A percentile compares a stretch with the other conserved stretches of the same genome.
Evolutionary conservation across 2,329 filamentous ascomycete species (phyloP).

Genomic region (Calonectria hawksworthii): DNA sequence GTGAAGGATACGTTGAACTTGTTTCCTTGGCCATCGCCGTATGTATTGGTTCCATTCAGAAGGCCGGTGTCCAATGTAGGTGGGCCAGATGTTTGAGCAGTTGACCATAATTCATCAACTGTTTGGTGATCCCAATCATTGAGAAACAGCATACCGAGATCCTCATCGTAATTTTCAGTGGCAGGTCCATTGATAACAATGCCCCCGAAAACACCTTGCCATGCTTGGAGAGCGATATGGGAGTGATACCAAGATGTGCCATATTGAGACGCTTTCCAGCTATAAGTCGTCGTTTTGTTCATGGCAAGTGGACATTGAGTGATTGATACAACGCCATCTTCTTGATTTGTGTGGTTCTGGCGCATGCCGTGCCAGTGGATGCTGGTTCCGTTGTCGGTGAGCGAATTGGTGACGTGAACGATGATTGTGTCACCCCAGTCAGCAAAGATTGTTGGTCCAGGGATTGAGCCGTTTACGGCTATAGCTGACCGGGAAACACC

Average conservation of each 20-base stretch:
- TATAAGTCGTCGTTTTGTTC: not conserved
- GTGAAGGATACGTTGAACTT: not conserved
- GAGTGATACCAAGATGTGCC: not conserved
- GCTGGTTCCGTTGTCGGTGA: not conserved
- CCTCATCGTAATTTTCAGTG: not conserved
- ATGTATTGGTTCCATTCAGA: not conserved
- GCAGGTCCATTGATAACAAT: not conserved
- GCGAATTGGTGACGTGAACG: not conserved
- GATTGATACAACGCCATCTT: not conserved
- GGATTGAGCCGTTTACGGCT: not conserved
- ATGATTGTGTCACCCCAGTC: not conserved
- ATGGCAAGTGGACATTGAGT: not conserved
- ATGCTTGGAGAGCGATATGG: not conserved
- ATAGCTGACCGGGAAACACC: not conserved
- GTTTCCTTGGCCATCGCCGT: not conserved
- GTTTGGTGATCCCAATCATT: not conserved
- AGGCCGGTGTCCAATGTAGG: not conserved
- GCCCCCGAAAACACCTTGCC: not conserved
- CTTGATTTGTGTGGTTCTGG: not conserved
- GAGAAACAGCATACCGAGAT: not conserved
- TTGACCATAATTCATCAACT: not conserved
- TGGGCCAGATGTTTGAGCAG: not conserved
- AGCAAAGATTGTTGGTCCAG: not conserved
- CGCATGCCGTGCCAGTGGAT: not conserved
- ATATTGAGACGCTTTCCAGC: not conserved